phyloP scores from a whole-genome alignment of 2,329 filamentous ascomycete genomes.

The Pestalotiopsis fici region DNA sequence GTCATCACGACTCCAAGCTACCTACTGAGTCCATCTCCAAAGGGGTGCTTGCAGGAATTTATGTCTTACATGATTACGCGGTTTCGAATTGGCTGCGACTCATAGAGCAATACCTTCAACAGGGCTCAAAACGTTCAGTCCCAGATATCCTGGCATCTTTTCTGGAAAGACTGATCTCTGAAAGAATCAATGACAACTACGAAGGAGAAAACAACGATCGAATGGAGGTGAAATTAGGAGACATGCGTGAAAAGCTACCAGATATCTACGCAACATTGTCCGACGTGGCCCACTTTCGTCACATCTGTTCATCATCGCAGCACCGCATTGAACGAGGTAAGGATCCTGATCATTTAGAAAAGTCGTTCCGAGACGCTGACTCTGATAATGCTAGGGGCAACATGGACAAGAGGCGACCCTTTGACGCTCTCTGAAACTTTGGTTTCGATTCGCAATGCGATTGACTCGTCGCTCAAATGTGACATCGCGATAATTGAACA shows the following conservation, averaged over 20 bases:
- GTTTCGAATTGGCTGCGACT: neutral
- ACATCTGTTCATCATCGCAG: neutral
- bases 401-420: neutral
- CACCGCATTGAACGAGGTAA: neutral
- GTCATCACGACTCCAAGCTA: neutral
- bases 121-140: neutral
- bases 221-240: neutral
- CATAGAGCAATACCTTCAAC: neutral
- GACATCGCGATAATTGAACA: neutral
- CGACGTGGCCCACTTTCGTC: neutral
- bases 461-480: neutral
- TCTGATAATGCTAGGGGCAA: neutral
- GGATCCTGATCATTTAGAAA: neutral
- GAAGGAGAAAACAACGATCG: too few relatives aligned
- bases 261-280: neutral
- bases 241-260: neutral
- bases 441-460: rapidly evolving
- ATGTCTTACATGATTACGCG: neutral
- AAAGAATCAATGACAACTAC: too few relatives aligned
- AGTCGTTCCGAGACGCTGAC: neutral
- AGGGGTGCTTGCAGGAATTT: neutral
- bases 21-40: neutral
- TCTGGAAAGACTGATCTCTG: neutral
- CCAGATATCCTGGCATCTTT: neutral
- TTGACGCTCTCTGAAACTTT: neutral